These are phyloP conservation scores for Curvularia eragrostidis DNA, from an alignment of 2,329 filamentous ascomycete species.

Conservation along the genomic window DNA sequence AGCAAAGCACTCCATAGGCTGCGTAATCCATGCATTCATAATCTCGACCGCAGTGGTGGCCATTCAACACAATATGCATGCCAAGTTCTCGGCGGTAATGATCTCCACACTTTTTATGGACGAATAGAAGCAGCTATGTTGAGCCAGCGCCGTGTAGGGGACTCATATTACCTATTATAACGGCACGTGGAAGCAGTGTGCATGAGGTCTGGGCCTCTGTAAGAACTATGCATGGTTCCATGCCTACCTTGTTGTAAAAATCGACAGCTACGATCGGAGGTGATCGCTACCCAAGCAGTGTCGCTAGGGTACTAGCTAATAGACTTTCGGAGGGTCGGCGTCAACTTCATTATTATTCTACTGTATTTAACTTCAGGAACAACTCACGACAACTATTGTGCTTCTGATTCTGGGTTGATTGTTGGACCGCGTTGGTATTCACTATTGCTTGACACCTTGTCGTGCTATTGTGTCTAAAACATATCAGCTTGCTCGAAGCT, in stretches of 20 bases:
- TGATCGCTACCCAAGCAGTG: not conserved
- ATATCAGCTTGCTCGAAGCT: not conserved
- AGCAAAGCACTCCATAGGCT: not conserved
- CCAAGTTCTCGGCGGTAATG: not conserved
- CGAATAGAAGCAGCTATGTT: not conserved
- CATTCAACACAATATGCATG: not conserved
- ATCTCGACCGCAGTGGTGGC: not conserved
- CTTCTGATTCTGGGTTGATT: not conserved
- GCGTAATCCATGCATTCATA: not conserved
- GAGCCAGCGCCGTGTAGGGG: not conserved
- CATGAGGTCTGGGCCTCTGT: not conserved
- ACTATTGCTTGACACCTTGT: not conserved
- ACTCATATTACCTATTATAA: not conserved
- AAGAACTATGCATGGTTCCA: not conserved
- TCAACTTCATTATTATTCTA: not conserved
- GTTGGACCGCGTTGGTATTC: not conserved
- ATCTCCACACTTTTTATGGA: not conserved
- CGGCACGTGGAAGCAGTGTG: not conserved
- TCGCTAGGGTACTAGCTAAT: not conserved
- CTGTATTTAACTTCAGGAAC: not conserved
- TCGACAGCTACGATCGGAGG: not conserved
- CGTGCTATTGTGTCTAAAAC: not conserved
- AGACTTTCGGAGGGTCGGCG: not conserved
- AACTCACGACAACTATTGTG: fast-evolving
- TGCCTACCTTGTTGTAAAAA: not conserved